These are phyloP conservation scores for Rubia balearica DNA, from an alignment of 305 asterid species.

Conservation along the genomic window DNA sequence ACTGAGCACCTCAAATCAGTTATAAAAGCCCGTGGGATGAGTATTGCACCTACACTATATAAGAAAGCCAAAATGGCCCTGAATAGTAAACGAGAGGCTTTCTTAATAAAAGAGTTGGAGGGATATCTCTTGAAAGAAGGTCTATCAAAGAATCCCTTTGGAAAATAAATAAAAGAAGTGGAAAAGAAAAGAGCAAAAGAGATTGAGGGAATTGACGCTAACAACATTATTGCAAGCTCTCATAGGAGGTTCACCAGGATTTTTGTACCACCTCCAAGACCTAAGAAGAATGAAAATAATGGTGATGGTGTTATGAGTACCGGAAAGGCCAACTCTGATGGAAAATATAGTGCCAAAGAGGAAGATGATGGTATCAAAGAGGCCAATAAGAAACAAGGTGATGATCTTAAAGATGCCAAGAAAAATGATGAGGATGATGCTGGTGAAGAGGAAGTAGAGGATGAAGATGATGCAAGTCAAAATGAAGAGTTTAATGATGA, in stretches of 20 bases:
- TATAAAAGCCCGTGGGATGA: constrained; percentile 94
- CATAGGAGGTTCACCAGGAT: constrained; percentile 76
- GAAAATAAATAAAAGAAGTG: constrained; percentile 87
- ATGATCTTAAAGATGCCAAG: neutral
- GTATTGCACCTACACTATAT: constrained; percentile 75
- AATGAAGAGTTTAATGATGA: neutral
- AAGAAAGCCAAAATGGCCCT: constrained; percentile 85
- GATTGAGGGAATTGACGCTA: constrained; percentile 90
- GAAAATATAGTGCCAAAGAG: constrained; percentile 23
- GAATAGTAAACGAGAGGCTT: constrained; percentile 63
- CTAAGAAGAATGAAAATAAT: constrained; percentile 26
- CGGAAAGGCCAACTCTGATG: constrained; percentile 22
- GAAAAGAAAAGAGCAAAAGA: constrained; percentile 79
- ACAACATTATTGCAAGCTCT: constrained; percentile 86
- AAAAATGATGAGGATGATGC: neutral
- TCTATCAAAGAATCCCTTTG: constrained; percentile 64
- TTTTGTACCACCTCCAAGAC: constrained; percentile 43
- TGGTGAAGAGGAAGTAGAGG: neutral
- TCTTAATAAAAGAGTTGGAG: constrained; percentile 72
- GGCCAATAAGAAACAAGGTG: neutral
- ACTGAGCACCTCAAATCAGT: constrained; percentile 83
- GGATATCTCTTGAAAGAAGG: constrained; percentile 78
- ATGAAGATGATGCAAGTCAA: neutral
- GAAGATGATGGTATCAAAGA: neutral
- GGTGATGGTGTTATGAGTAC: constrained; percentile 7